These are phyloP conservation scores for Arctium lappa DNA, from an alignment of 129 eudicot species.

Conservation along the genomic window DNA sequence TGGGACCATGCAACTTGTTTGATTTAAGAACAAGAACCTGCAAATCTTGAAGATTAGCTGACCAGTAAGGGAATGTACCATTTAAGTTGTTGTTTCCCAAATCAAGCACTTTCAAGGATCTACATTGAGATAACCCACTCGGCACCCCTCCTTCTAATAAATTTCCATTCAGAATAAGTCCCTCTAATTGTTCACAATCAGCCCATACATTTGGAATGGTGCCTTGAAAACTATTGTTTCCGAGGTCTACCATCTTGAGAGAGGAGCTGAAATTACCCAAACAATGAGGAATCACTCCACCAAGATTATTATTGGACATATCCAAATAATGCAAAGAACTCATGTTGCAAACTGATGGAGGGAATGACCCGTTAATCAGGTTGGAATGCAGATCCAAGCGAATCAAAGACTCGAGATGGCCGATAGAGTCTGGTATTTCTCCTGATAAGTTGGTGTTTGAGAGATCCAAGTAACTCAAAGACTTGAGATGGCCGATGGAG, in stretches of 20 bases:
- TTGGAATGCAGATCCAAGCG: not conserved
- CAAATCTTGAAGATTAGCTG: constrained; percentile 24
- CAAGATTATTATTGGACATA: constrained; percentile 25
- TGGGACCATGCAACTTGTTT: constrained; percentile 33
- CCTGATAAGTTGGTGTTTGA: constrained; percentile 23
- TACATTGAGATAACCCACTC: constrained; percentile 23
- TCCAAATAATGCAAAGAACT: not conserved
- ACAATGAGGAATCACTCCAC: constrained; percentile 32
- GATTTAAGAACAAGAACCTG: constrained; percentile 34
- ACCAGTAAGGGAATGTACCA: constrained; percentile 37
- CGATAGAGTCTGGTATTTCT: no score
- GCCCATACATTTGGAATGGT: constrained; percentile 12
- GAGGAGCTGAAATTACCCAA: constrained; percentile 12
- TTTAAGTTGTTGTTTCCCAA: constrained; percentile 29
- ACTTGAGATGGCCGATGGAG: no score
- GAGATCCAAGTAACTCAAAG: not conserved
- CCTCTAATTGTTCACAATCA: not conserved
- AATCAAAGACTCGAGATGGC: not conserved
- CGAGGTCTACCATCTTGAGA: constrained; percentile 10
- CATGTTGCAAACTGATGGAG: constrained; percentile 28
- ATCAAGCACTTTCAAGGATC: constrained; percentile 23
- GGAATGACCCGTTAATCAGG: constrained; percentile 21
- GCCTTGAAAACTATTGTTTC: constrained; percentile 26
- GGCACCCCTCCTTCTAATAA: constrained; percentile 38
- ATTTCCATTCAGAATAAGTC: constrained; percentile 25